Percentiles rank a stretch among this genome's conserved stretches.
These are phyloP conservation scores for Salicornia ramosissima DNA, from an alignment of 148 eudicot genomes.

Conservation along the genomic window DNA sequence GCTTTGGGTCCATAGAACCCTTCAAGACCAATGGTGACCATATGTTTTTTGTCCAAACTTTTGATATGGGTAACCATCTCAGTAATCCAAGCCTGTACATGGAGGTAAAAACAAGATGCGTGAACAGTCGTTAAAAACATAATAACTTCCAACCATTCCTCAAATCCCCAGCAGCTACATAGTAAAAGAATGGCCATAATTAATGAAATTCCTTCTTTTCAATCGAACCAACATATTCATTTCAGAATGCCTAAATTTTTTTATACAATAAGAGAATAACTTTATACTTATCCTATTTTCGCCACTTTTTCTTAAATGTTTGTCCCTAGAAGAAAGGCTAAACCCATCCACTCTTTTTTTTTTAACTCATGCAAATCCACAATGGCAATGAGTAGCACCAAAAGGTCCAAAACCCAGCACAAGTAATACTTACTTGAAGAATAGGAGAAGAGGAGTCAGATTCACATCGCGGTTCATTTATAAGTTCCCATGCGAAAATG, in stretches of 20 bases:
- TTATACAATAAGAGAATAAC: too few relatives aligned
- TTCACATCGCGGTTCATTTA: conserved; percentile 51
- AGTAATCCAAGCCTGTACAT: conserved; percentile 43
- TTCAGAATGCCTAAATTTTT: too few relatives aligned
- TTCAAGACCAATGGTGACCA: conserved; percentile 46
- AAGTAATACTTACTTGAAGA: conserved; percentile 34
- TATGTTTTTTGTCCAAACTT: conserved; percentile 49
- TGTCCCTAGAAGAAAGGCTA: too few relatives aligned
- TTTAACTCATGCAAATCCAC: background rate
- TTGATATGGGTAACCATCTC: conserved; percentile 52
- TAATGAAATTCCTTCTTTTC: too few relatives aligned
- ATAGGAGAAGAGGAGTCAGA: conserved; percentile 34
- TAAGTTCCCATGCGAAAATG: conserved; percentile 56
- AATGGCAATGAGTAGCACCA: too few relatives aligned
- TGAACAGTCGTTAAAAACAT: background rate
- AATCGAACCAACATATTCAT: too few relatives aligned
- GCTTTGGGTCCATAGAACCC: conserved; percentile 42
- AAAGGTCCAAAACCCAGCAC: background rate
- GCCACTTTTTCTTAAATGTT: too few relatives aligned
- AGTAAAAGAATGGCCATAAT: too few relatives aligned
- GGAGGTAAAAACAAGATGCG: background rate
- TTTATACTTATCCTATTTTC: too few relatives aligned
- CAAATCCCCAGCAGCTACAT: too few relatives aligned
- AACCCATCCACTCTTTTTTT: background rate
- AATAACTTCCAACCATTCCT: background rate